A percentile compares a stretch with the other conserved stretches of the same genome.
Evolutionary conservation across 306 rosid genomes (phyloP).

Genomic region (Medicago arabica): DNA sequence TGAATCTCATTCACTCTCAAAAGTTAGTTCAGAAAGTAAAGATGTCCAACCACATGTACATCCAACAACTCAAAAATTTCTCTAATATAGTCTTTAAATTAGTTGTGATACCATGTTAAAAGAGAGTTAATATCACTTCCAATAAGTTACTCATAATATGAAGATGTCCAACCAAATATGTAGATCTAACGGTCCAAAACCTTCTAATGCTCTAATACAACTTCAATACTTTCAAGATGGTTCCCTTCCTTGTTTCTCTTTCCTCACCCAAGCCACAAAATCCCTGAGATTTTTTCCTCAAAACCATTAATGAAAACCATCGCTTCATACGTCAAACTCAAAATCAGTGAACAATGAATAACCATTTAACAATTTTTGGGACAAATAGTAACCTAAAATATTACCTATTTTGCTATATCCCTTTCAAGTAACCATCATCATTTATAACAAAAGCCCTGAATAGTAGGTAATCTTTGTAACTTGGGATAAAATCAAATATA

Average conservation of each 20-base stretch:
- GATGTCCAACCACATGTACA: too few species aligned
- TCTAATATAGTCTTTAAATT: too few species aligned
- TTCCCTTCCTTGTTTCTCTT: background rate
- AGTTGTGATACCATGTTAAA: too few species aligned
- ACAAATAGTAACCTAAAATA: constrained; percentile 43
- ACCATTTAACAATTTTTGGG: constrained; percentile 42
- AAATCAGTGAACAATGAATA: constrained; percentile 40
- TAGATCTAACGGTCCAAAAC: too few species aligned
- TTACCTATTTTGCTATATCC: background rate
- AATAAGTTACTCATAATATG: too few species aligned
- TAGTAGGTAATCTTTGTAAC: constrained; percentile 30
- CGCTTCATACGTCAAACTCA: constrained; percentile 39
- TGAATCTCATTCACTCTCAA: too few species aligned
- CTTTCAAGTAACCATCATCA: constrained; percentile 31
- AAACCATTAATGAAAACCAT: constrained; percentile 31
- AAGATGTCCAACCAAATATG: too few species aligned
- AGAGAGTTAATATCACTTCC: too few species aligned
- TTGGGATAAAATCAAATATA: constrained; percentile 15
- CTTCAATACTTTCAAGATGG: too few species aligned
- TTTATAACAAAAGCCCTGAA: constrained; percentile 40
- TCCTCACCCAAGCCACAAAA: constrained; percentile 14
- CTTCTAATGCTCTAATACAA: too few species aligned
- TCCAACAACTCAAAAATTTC: too few species aligned
- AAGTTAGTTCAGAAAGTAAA: too few species aligned
- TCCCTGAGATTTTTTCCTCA: constrained; percentile 10